Evolutionary conservation across 192 early-diverging fungal species (phyloP), one percentile per base, ranked within the genome.

Genomic region (Gigaspora rosea): DNA sequence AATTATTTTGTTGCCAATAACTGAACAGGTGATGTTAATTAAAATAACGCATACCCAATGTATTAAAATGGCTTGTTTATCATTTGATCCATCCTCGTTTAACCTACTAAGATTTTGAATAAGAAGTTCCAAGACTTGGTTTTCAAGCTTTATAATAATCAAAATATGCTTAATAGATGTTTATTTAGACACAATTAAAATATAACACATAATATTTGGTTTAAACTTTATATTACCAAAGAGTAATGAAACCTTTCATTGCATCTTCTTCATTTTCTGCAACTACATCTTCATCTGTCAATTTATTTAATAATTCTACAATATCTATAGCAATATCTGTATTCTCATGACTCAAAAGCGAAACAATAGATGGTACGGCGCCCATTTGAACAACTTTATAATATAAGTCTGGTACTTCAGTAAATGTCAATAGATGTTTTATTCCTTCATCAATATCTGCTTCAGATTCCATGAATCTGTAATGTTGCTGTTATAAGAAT

Each of bases 381-480:
- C 86, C 89, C 58, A 98, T 77, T 33, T 92, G 85, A 3, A 96
- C 88, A 5, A 97, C 83, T 7, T 87, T 85, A 4, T 87, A 84
- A 75, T 96, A 95, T 22, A 92, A 81, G 20, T 96, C 90, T 12
- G 96, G 95, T 8, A 88, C 91, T 65, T 93, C 91, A 8, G 94
- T 91, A 56, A 95, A 78, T 18, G 88, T 85, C 75, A 91, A 80
- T 63, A 99, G 80, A 41, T 82, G 84, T 72, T 95, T 93, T 61
- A 97, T 90, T 49, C 94, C 93, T 77, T 96, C 94, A 75, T 96
- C 96, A 46, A 99, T 84, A 78, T 97, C 96, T 11, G 94, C 90
- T 81, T 99, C 97, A 35, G 96, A 97, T 70, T 97, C 96, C 78
- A 97, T 93, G 82, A 98, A 98, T 64, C 87, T 84, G 76, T 68